Evolutionary conservation across 306 rosid species (phyloP).

Genomic region (Cucurbita ficifolia): DNA sequence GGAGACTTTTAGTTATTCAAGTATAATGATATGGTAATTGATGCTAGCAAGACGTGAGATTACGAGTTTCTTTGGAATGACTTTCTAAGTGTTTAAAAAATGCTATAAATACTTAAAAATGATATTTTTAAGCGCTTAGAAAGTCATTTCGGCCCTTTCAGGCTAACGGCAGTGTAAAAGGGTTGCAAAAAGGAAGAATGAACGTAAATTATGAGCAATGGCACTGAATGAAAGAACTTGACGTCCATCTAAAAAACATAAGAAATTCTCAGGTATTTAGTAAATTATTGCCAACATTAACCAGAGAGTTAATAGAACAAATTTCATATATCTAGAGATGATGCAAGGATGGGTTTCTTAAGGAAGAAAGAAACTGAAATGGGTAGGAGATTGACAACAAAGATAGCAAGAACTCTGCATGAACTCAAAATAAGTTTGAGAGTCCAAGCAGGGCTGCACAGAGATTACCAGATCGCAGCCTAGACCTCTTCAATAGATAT

Average conservation of each 20-base stretch:
- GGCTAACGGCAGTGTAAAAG: not conserved
- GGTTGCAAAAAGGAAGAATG: too few relatives aligned
- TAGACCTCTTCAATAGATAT: not conserved
- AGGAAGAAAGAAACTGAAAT: not conserved
- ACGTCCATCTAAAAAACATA: not conserved
- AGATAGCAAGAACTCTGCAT: not conserved
- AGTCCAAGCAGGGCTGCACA: not conserved
- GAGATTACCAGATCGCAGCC: not conserved
- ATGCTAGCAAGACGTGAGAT: too few relatives aligned
- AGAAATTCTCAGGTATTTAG: not conserved
- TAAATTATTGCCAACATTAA: not conserved
- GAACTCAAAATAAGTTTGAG: not conserved
- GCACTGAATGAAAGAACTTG: not conserved
- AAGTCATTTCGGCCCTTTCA: not conserved
- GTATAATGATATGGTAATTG: too few relatives aligned
- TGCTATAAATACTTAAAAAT: too few relatives aligned
- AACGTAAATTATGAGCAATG: too few relatives aligned
- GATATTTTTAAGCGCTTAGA: too few relatives aligned
- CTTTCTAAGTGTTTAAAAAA: too few relatives aligned
- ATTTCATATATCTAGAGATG: not conserved
- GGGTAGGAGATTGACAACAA: not conserved
- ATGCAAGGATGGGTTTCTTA: not conserved
- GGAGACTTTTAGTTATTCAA: too few relatives aligned
- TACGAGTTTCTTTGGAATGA: too few relatives aligned
- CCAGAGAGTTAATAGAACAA: not conserved